phyloP scores from a whole-genome alignment of 305 asterid species.

The Petunia hybrid region DNA sequence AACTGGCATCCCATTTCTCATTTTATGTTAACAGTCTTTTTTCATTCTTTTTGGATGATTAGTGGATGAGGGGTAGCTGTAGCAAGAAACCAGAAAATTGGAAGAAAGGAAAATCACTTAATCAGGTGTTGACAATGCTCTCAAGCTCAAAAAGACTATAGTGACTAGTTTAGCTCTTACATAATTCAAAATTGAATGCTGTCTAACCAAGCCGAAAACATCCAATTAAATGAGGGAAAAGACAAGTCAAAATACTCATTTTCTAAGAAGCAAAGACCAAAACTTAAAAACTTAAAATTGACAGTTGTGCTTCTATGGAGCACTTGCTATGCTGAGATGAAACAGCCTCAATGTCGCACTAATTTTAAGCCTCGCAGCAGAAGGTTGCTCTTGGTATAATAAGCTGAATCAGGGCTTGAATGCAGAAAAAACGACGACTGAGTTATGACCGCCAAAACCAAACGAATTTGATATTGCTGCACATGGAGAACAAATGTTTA shows the following conservation, averaged over 20 bases:
- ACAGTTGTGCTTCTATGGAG: neutral
- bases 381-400: slow-evolving; percentile 17
- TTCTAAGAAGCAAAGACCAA: neutral
- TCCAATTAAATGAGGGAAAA: neutral
- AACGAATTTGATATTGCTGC: slow-evolving; percentile 92
- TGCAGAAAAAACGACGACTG: slow-evolving; percentile 84
- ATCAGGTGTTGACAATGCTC: neutral
- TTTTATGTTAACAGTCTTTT: neutral
- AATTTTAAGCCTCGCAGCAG: slow-evolving; percentile 24
- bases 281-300: neutral
- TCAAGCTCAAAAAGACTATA: neutral
- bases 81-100: neutral
- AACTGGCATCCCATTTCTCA: slow-evolving; percentile 2
- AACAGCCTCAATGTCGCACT: slow-evolving; percentile 3
- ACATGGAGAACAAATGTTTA: slow-evolving; percentile 25
- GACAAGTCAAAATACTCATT: neutral
- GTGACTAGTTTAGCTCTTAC: neutral
- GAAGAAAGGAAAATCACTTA: neutral
- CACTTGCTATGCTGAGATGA: neutral
- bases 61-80: neutral
- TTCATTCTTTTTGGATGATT: neutral
- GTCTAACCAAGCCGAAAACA: slow-evolving; percentile 25
- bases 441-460: slow-evolving; percentile 95
- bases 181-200: slow-evolving; percentile 8
- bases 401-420: slow-evolving; percentile 65